Evolutionary conservation across 2,329 filamentous ascomycete species (phyloP).

Genomic region (Corinectria fuckeliana): DNA sequence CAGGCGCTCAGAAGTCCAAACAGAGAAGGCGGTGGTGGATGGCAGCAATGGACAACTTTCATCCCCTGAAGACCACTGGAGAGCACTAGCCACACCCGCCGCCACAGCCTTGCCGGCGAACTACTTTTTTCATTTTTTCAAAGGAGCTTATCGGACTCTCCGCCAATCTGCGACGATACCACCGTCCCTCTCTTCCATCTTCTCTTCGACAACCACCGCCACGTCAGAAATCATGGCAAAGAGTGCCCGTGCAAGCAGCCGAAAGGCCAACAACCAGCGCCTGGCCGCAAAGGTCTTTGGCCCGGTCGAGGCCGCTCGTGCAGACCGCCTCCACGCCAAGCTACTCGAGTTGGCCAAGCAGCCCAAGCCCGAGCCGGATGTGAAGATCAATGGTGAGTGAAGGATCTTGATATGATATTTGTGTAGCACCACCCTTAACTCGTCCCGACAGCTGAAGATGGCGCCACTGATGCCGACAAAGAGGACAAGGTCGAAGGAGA

Average conservation of each 20-base stretch:
- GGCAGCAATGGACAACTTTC: conserved; percentile 25
- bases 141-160: conserved; percentile 10
- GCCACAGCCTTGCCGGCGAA: conserved; percentile 24
- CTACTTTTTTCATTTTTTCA: conserved; percentile 39
- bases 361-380: conserved; percentile 69
- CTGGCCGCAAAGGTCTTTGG: conserved; percentile 85
- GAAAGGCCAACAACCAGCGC: conserved; percentile 82
- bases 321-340: conserved; percentile 84
- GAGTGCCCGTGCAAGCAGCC: conserved; percentile 77
- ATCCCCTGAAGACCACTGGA: neutral
- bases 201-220: conserved; percentile 10
- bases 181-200: conserved; percentile 11
- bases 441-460: conserved; percentile 34
- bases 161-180: conserved; percentile 25
- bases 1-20: conserved; percentile 13
- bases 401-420: neutral
- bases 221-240: conserved; percentile 75
- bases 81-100: conserved; percentile 22
- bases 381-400: conserved; percentile 54
- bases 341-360: conserved; percentile 80
- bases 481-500: conserved; percentile 41
- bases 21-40: conserved; percentile 33
- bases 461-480: conserved; percentile 36
- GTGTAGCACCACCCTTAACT: conserved; percentile 10
- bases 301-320: conserved; percentile 79